phyloP scores from a whole-genome alignment of 768 basidiomycete genomes.

The Macrolepiota fuliginosa region DNA sequence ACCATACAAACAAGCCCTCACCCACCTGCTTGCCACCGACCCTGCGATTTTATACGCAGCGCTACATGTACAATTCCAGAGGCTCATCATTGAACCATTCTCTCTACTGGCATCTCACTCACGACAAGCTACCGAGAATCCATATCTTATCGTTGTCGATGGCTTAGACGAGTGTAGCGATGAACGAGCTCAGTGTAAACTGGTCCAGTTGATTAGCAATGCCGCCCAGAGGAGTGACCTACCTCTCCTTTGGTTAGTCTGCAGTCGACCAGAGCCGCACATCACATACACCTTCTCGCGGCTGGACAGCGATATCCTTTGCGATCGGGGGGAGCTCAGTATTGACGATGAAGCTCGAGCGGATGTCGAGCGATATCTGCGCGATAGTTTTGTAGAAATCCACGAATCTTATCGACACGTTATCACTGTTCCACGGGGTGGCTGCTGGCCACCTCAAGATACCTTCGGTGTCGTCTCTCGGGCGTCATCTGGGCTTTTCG shows the following conservation, averaged over 20 bases:
- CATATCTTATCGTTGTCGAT: background rate
- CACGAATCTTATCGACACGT: background rate
- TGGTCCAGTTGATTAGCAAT: background rate
- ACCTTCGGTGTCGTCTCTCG: background rate
- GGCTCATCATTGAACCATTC: background rate
- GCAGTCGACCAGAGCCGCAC: background rate
- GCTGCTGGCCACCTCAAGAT: background rate
- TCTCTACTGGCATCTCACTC: too few relatives aligned
- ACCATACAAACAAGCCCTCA: background rate
- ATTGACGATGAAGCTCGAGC: background rate
- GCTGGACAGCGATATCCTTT: background rate
- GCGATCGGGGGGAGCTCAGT: background rate
- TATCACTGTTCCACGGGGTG: background rate
- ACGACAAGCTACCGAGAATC: background rate
- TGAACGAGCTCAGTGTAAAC: background rate
- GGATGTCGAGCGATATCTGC: background rate
- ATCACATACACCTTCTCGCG: background rate
- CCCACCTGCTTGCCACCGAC: background rate
- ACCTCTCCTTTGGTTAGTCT: constrained; percentile 1
- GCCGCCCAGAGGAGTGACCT: background rate
- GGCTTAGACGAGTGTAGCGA: background rate
- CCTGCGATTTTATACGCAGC: background rate
- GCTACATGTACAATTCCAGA: background rate
- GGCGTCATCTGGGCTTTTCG: background rate
- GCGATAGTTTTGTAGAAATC: background rate